Evolutionary conservation across 2,329 filamentous ascomycete species (phyloP).

Genomic region (Sclerotinia trifoliorum): DNA sequence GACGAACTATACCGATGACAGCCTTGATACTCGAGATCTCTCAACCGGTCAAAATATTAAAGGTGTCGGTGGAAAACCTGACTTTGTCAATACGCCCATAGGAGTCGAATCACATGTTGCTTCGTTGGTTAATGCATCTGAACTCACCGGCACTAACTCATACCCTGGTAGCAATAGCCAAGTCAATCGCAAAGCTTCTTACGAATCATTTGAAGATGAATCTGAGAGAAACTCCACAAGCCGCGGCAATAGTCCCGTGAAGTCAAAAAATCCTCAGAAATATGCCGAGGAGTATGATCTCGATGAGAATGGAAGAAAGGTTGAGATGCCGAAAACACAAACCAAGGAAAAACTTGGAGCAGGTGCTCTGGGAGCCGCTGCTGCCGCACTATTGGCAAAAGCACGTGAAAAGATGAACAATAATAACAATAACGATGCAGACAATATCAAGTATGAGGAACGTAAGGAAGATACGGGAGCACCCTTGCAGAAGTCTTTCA

Average conservation of each 20-base stretch:
- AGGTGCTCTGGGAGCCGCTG: constrained; percentile 30
- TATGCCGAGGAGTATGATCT: constrained; percentile 39
- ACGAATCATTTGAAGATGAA: constrained; percentile 40
- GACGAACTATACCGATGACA: constrained; percentile 56
- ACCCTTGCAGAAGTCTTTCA: constrained; percentile 62
- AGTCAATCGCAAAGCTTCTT: constrained; percentile 37
- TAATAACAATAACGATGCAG: constrained; percentile 27
- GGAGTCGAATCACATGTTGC: constrained; percentile 88
- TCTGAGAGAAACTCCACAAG: constrained; percentile 40
- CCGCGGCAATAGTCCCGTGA: constrained; percentile 47
- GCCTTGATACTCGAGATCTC: constrained; percentile 52
- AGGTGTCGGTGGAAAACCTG: constrained; percentile 69
- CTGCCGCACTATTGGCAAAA: constrained; percentile 34
- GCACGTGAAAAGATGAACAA: constrained; percentile 32
- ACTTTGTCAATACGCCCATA: constrained; percentile 69
- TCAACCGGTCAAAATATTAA: constrained; percentile 69
- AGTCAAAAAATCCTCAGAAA: constrained; percentile 38
- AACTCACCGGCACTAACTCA: constrained; percentile 61
- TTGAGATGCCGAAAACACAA: constrained; percentile 37
- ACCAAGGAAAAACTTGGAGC: constrained; percentile 34
- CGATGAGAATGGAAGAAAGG: constrained; percentile 40
- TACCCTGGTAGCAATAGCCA: constrained; percentile 46
- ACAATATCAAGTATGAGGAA: constrained; percentile 36
- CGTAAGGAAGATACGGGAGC: constrained; percentile 46
- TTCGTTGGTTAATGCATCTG: constrained; percentile 77